Conservation (phyloP, 768 basidiomycete species). For the Suillus subalutaceus region DNA sequence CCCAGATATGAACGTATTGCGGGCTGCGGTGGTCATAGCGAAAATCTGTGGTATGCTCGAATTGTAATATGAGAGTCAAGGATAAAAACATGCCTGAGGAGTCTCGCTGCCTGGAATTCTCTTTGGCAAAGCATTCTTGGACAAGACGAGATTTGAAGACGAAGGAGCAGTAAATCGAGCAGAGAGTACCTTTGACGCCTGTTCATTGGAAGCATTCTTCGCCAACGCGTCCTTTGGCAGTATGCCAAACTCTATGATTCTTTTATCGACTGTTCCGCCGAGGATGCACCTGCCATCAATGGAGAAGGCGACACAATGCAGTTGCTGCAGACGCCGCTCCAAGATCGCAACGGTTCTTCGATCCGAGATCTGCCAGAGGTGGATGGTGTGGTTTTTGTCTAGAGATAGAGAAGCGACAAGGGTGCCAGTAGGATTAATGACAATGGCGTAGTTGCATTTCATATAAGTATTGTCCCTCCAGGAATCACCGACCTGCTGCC, state of each 20-base stretch:
- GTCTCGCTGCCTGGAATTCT: background rate
- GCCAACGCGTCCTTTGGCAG: background rate
- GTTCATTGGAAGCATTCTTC: background rate
- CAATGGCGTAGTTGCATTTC: background rate
- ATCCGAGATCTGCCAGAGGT: background rate
- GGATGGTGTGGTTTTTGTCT: background rate
- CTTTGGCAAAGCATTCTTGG: background rate
- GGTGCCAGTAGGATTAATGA: background rate
- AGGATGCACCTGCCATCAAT: background rate
- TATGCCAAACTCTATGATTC: background rate
- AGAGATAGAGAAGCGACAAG: background rate
- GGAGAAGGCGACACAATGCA: background rate
- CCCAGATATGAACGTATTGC: background rate
- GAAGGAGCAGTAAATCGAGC: background rate
- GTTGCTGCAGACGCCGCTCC: too few species aligned
- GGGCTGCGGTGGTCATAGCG: background rate
- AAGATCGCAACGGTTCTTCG: background rate
- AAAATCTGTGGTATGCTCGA: background rate
- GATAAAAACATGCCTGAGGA: too few species aligned
- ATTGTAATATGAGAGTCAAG: too few species aligned
- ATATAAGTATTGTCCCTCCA: background rate
- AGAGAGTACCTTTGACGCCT: background rate
- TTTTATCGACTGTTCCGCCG: background rate
- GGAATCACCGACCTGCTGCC: background rate
- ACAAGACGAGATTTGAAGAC: background rate